These are phyloP conservation scores for Mycena filopes DNA, from an alignment of 768 basidiomycete genomes.

Conservation along the genomic window DNA sequence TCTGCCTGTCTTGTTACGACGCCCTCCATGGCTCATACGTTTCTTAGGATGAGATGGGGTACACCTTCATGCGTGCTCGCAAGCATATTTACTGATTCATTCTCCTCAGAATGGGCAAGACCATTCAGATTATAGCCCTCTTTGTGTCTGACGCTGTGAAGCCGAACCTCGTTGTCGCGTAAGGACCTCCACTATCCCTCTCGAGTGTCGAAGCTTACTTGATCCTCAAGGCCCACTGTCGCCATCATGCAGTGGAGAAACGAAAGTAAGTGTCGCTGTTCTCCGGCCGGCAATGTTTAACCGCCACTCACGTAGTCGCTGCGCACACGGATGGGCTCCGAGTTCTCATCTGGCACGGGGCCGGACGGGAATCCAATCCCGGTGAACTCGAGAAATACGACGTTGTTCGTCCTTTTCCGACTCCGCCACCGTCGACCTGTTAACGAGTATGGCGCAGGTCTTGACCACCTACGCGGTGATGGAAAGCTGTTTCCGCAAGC, in stretches of 20 bases:
- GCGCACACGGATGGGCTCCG: constrained; percentile 86
- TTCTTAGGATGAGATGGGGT: constrained; percentile 92
- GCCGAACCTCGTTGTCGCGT: constrained; percentile 95
- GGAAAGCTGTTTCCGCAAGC: constrained; percentile 90
- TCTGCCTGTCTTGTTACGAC: constrained; percentile 24
- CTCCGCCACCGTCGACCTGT: background rate
- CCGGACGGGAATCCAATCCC: constrained; percentile 71
- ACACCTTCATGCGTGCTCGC: constrained; percentile 38
- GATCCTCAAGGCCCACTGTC: constrained; percentile 56
- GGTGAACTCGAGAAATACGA: constrained; percentile 85
- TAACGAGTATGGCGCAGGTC: constrained; percentile 56
- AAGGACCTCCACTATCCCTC: constrained; percentile 55
- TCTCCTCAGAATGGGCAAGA: constrained; percentile 83
- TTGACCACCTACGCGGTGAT: constrained; percentile 89
- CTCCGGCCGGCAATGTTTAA: background rate
- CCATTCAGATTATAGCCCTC: constrained; percentile 95
- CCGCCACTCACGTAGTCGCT: constrained; percentile 50
- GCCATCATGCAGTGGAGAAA: constrained; percentile 89
- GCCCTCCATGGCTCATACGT: constrained; percentile 4
- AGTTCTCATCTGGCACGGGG: constrained; percentile 94
- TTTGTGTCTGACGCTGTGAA: constrained; percentile 80
- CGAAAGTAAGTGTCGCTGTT: constrained; percentile 59
- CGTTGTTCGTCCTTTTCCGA: constrained; percentile 64
- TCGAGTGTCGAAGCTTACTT: constrained; percentile 56
- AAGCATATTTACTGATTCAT: constrained; percentile 9